Base-by-base conservation (phyloP, 495 filamentous ascomycete genomes). In the Penicillium subrubescens region DNA sequence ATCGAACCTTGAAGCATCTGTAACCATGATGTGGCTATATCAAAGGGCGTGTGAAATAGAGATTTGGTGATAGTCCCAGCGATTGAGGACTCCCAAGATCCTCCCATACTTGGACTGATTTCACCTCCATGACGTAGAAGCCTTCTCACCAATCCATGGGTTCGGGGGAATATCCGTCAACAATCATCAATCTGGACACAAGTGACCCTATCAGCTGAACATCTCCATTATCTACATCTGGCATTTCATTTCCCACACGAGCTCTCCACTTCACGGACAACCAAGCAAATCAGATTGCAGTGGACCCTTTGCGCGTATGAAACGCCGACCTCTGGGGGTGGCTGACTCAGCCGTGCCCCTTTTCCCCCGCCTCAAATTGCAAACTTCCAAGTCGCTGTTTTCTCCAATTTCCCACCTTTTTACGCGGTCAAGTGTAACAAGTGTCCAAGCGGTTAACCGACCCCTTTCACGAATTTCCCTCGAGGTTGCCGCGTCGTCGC, bases 311-410 rank as follows among this genome's bases (percentile, higher is more conserved):
- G 43, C 50, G 34, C 46, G 54, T 54, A 4, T 58, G 56, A 59
- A 59, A 64, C 62, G 39, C 51, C 60, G 60, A 55, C 59, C 50
- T 61, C 59, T 61, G 67, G 63, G 66, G 59, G 44, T 48, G 62
- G 61, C 66, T 68, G 57, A 68, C 39, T 68, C 66, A 66, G 57
- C 60, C 60, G 60, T 75, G 67, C 76, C 78, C 78, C 78, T 79
- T 80, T 80, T 80, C 72, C 77, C 70, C 72, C 72, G 67, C 71
- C 68, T 71, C 71, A 54, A 48, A 48, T 54, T 57, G 48, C 37
- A 55, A 55, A 54, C 50, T 58, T 64, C 54, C 43, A 3, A 25
- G 21, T 21, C 25, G 53, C 25, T 62, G 63, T 60, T 62, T 62
- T 67, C 64, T 62, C 56, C 39, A 67, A 66, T 51, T 51, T 55